Conservation (phyloP, 176 grass and related monocot genomes). For the Puccinellia tenuiflora region DNA sequence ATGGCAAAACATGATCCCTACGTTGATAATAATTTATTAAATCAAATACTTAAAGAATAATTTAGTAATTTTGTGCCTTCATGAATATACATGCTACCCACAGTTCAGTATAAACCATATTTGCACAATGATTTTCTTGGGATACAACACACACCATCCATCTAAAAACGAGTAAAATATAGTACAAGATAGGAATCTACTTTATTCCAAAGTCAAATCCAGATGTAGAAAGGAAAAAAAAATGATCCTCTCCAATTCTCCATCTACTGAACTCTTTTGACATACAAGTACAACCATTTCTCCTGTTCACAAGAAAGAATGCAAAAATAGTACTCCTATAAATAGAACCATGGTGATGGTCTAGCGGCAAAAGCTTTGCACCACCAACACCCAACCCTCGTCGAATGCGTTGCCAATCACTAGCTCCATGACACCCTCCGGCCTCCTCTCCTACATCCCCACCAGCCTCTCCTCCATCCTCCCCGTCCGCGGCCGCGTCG, state of each 20-base stretch:
- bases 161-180: background rate
- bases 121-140: background rate
- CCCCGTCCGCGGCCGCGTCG: conserved; percentile 9
- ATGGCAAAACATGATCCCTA: background rate
- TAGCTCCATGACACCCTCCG: conserved; percentile 13
- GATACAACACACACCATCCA: background rate
- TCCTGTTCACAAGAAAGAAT: background rate
- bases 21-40: too few species aligned
- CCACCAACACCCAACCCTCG: background rate
- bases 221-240: background rate
- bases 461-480: conserved; percentile 42
- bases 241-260: background rate
- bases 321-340: background rate
- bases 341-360: conserved; percentile 18
- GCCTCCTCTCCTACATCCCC: conserved; percentile 44
- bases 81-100: background rate
- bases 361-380: conserved; percentile 13
- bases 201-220: conserved; percentile 27
- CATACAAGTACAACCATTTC: background rate
- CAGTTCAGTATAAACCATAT: background rate
- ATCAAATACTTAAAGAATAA: too few species aligned
- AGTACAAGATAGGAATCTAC: background rate
- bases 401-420: conserved; percentile 19
- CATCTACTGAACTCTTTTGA: background rate
- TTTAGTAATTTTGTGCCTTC: background rate